Evolutionary conservation across 768 basidiomycete genomes (phyloP), one percentile per base, ranked within the genome.

Genomic region (Trametes cubensis): DNA sequence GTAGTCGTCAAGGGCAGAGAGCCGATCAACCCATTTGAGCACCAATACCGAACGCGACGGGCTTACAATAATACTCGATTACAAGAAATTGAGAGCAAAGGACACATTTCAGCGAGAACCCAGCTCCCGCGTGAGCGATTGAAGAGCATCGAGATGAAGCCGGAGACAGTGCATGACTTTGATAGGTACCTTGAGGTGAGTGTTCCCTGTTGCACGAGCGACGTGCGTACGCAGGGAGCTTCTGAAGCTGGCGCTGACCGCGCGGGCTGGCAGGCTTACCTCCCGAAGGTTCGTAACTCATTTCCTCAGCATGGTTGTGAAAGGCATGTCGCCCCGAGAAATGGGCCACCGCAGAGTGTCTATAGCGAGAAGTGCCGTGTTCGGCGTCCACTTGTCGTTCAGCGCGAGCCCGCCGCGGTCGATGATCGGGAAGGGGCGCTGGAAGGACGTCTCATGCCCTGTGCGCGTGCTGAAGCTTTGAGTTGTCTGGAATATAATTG

Each of bases 361-460:
- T 87, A 82, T 68, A 78, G 80, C 23, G 77, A 79, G 50, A 82
- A 81, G 63, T 87, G 85, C 65, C 75, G 79, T 10, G 65, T 84
- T 77, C 3, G 85, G 83, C 1, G 71, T 76, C 71, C 83, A 86
- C 57, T 80, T 79, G n/a, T 83, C 78, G 55, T 79, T 78, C 5
- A 89, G 73, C 54, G 81, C 76, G 10, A 79, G 66, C 2, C 86
- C 85, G 21, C 77, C 72, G 14, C 83, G 81, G 6, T 85, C 85
- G 55, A 85, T 71, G 66, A 88, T 75, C 38, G 80, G 76, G 69
- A 84, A 85, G 18, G 79, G 77, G 20, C 76, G 76, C 38, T 75
- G 73, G 73, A 68, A 85, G 2, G 79, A 75, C 0, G 81, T 80
- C 62, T 87, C 83, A 66, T 80, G 86, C 7, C 85, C 85, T 82